Conservation (phyloP, 805 yeast genomes). For the Teunomyces lycoperdinae region DNA sequence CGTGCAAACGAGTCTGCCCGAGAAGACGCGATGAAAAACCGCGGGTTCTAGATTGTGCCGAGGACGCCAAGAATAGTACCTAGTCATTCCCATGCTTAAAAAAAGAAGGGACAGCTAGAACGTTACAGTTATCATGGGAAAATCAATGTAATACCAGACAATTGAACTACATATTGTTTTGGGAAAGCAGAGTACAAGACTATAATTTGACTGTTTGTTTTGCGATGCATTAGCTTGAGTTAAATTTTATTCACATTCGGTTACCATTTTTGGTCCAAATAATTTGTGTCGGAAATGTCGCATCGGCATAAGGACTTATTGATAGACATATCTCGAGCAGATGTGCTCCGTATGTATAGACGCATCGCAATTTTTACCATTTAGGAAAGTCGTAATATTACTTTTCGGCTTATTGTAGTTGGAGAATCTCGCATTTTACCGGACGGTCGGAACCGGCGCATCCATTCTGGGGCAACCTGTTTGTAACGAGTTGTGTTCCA, state of each 20-base stretch:
- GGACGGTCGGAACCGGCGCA: neutral
- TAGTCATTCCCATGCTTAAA: neutral
- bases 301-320: neutral
- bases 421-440: neutral
- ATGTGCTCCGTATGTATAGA: too few relatives aligned
- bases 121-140: neutral
- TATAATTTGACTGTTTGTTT: neutral
- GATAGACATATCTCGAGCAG: neutral
- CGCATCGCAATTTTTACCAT: neutral
- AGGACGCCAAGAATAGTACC: neutral
- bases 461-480: neutral
- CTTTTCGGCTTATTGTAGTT: neutral
- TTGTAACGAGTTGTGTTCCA: neutral
- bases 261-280: neutral
- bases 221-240: neutral
- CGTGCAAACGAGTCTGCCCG: neutral
- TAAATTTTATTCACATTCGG: neutral
- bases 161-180: neutral
- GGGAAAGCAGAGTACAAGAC: neutral
- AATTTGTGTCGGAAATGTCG: conserved; percentile 1
- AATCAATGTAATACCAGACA: neutral
- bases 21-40: neutral
- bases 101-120: too few relatives aligned
- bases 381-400: neutral
- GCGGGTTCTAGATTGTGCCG: neutral